Percentiles rank a stretch among this genome's conserved stretches.
Conservation (phyloP, 257 asterid species). For the Primulina huaijiensis region DNA sequence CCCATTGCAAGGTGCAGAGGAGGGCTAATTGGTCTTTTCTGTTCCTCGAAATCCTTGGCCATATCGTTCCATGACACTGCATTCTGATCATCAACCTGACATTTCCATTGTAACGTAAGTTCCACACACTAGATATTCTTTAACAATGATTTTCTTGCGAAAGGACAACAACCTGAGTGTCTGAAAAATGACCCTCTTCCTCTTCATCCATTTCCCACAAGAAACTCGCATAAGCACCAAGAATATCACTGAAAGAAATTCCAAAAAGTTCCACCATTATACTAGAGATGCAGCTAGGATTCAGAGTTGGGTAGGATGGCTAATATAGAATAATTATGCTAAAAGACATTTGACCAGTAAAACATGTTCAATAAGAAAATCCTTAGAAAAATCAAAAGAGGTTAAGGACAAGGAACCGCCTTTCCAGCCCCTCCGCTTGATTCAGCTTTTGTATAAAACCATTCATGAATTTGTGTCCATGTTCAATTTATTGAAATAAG, state of each 20-base stretch:
- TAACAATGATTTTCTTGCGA: slow-evolving; percentile 4
- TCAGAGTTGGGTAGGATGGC: neutral
- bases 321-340: neutral
- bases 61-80: slow-evolving; percentile 20
- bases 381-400: neutral
- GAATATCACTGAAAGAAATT: slow-evolving; percentile 59
- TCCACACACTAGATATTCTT: slow-evolving; percentile 1
- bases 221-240: slow-evolving; percentile 74
- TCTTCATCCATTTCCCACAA: slow-evolving; percentile 72
- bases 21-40: slow-evolving; percentile 56
- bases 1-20: slow-evolving; percentile 76
- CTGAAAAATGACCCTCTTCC: slow-evolving; percentile 40
- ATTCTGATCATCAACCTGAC: slow-evolving; percentile 41
- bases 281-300: neutral
- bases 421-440: neutral
- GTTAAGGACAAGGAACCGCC: neutral
- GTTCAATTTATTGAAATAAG: neutral
- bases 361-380: neutral
- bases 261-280: slow-evolving; percentile 14
- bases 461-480: neutral
- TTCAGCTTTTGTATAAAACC: neutral
- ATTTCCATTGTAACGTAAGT: slow-evolving; percentile 15
- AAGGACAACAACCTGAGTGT: slow-evolving; percentile 39
- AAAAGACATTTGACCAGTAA: neutral
- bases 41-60: slow-evolving; percentile 33